A percentile compares a stretch with the other conserved stretches of the same genome.
phyloP scores from a whole-genome alignment of 139 green algal genomes.

The Trebouxia sp. region DNA sequence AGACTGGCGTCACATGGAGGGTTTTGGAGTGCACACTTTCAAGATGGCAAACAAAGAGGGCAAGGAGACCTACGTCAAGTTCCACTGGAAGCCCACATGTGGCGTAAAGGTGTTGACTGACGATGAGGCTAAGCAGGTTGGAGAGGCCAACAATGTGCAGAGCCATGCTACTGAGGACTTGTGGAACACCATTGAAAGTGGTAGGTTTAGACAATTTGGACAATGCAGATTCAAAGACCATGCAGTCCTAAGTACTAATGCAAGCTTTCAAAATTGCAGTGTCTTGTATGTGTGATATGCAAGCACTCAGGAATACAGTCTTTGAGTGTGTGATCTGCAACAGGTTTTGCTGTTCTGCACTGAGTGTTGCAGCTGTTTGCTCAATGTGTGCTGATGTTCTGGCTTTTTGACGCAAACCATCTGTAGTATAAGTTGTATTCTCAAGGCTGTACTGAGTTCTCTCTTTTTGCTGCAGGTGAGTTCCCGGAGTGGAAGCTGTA shows the following conservation, averaged over 20 bases:
- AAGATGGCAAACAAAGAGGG: constrained; percentile 42
- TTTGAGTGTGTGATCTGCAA: no score
- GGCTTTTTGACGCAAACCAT: not conserved
- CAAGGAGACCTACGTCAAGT: constrained; percentile 45
- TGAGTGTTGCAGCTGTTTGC: not conserved
- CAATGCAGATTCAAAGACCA: no score
- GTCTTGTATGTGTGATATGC: no score
- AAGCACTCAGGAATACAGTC: no score
- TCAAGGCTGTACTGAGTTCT: not conserved
- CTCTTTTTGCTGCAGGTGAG: not conserved
- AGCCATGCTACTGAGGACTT: constrained; percentile 67
- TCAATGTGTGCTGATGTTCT: not conserved
- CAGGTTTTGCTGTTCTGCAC: no score
- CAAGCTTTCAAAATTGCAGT: no score
- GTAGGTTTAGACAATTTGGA: no score
- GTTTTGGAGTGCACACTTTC: constrained; percentile 68
- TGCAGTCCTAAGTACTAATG: no score
- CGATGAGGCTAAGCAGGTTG: constrained; percentile 50
- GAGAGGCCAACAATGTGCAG: constrained; percentile 46
- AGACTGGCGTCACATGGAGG: constrained; percentile 65
- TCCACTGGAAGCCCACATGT: constrained; percentile 29
- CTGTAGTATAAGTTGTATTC: not conserved
- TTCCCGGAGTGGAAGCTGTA: constrained; percentile 57
- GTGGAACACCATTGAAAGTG: constrained; percentile 51
- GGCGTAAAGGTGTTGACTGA: constrained; percentile 57